Evolutionary conservation across 306 rosid genomes (phyloP), one percentile per base, ranked within the genome.

Genomic region (Vicia sativa): DNA sequence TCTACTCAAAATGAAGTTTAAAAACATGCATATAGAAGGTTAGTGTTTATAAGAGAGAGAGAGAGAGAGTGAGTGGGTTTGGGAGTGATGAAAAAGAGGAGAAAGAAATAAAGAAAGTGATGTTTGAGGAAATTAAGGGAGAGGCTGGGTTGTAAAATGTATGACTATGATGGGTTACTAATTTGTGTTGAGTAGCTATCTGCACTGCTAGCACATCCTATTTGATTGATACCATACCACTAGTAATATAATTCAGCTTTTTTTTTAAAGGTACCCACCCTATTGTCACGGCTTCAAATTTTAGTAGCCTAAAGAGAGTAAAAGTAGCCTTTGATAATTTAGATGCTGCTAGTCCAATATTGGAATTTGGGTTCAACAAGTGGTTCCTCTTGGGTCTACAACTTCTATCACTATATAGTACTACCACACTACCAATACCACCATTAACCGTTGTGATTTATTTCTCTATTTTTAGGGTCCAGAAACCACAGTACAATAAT

Each of bases 121-220:
- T 53, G 76, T 63, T 38, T 66, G 48, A 38, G 42, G 48, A 67
- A 49, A 75, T 15, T 48, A 62, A 61, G 35, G 13, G 70, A 49
- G 76, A n/a, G 9, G 74, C 21, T 42, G 77, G 35, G 62, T 53
- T 46, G 49, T 67, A 75, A 53, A 49, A 61, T 62, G 54, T 45
- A 54, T 54, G 77, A 70, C 50, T 39, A 56, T 54, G 78, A 71
- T 54, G 67, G 69, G 54, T 63, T 63, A 46, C 83, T 67, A 54
- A 35, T 62, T 62, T 25, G 23, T 62, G 70, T 16, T 38, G 55
- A 8, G 78, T 66, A 56, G 23, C 78, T 74, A 74, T 66, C 78
- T 21, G 7, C 37, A 28, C 6, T 73, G 56, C 66, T 43, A 29
- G 41, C 59, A 73, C 35, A 67, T 54, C 56, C 52, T 54, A 65